phyloP scores from a whole-genome alignment of 495 filamentous ascomycete genomes.

The Podospora australis region DNA sequence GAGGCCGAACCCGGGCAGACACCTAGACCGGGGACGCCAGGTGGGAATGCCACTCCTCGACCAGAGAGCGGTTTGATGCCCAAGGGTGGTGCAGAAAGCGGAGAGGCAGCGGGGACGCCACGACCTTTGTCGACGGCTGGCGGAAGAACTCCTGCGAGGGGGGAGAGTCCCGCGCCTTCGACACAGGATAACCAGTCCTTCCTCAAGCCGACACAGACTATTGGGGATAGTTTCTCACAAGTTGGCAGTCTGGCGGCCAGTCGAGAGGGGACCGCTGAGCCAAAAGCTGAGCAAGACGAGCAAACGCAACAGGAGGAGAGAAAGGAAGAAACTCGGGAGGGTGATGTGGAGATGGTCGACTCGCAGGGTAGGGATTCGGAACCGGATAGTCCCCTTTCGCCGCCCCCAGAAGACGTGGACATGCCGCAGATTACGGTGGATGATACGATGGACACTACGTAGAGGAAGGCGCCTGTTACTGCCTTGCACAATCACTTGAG shows the following conservation, averaged over 20 bases:
- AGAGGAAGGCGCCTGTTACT: constrained; percentile 1
- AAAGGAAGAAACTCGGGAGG: no score
- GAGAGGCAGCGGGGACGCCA: constrained; percentile 40
- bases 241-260: constrained; percentile 34
- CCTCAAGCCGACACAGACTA: constrained; percentile 34
- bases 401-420: constrained; percentile 36
- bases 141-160: constrained; percentile 60
- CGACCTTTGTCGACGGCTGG: constrained; percentile 41
- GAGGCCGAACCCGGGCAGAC: constrained; percentile 45
- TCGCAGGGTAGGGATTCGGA: constrained; percentile 35
- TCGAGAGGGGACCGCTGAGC: constrained; percentile 21
- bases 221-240: constrained; percentile 43
- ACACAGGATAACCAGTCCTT: constrained; percentile 22
- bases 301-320: constrained; percentile 57
- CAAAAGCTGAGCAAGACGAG: constrained; percentile 42
- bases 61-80: constrained; percentile 33
- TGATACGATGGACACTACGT: constrained; percentile 67
- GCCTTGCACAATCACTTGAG: no score
- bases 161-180: constrained; percentile 38
- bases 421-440: constrained; percentile 46
- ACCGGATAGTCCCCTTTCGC: constrained; percentile 24
- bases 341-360: constrained; percentile 51
- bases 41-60: constrained; percentile 32
- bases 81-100: constrained; percentile 32
- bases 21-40: constrained; percentile 33